Evolutionary conservation across 352 stramenopile species (phyloP).

Genomic region (Phytophthora cryptogea): DNA sequence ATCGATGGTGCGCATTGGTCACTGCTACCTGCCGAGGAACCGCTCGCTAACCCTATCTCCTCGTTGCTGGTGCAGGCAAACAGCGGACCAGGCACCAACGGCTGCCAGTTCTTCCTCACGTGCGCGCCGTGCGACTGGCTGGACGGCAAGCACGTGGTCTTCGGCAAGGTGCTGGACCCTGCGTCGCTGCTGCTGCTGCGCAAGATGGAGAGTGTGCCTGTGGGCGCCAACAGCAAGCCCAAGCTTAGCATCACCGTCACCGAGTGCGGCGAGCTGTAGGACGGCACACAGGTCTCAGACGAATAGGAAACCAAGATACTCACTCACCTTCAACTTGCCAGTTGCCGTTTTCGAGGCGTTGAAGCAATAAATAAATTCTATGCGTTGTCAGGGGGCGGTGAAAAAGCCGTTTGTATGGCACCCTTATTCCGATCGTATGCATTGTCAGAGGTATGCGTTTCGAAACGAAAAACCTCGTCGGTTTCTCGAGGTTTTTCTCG

Average conservation of each 20-base stretch:
- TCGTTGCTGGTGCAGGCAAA: slow-evolving; percentile 75
- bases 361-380: background rate
- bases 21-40: background rate
- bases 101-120: slow-evolving; percentile 96
- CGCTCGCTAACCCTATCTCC: slow-evolving; percentile 1
- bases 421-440: background rate
- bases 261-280: slow-evolving; percentile 90
- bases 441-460: slow-evolving; percentile 1
- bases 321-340: slow-evolving; percentile 1
- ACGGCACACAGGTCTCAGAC: background rate
- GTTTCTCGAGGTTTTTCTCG: slow-evolving; percentile 33
- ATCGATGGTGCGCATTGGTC: slow-evolving; percentile 64
- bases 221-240: slow-evolving; percentile 83
- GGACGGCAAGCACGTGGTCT: slow-evolving; percentile 97
- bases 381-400: background rate
- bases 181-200: slow-evolving; percentile 85
- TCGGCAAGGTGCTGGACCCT: slow-evolving; percentile 92
- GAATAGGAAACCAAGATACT: too few species aligned
- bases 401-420: background rate
- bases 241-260: slow-evolving; percentile 88
- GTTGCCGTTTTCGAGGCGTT: background rate
- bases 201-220: slow-evolving; percentile 92
- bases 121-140: slow-evolving; percentile 94
- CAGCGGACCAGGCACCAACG: slow-evolving; percentile 93
- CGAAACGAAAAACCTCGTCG: slow-evolving; percentile 24